Conservation (phyloP, 306 rosid genomes). For the Gastrolobium villosum region DNA sequence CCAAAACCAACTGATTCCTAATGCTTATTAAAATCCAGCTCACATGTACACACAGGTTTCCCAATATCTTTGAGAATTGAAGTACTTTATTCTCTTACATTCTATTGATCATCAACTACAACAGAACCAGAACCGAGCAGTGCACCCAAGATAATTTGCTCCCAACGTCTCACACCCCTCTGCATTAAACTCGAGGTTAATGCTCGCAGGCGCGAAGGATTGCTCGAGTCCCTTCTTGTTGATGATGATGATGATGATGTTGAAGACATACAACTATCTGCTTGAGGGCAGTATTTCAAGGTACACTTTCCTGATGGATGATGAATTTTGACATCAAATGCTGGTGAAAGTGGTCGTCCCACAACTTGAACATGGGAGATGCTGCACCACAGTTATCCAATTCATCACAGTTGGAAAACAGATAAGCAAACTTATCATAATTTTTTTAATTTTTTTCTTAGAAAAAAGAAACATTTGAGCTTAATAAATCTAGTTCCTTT, state of each 20-base stretch:
- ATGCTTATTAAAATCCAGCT: not conserved
- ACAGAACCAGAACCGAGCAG: slow-evolving; percentile 40
- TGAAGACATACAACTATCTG: not conserved
- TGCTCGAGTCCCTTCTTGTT: slow-evolving; percentile 27
- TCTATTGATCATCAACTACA: slow-evolving; percentile 26
- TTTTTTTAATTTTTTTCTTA: not conserved
- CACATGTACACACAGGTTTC: not conserved
- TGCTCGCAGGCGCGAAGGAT: slow-evolving; percentile 42
- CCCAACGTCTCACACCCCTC: slow-evolving; percentile 48
- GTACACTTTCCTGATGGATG: slow-evolving; percentile 51
- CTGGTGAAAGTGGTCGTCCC: slow-evolving; percentile 53
- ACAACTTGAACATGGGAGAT: slow-evolving; percentile 62
- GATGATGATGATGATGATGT: not conserved
- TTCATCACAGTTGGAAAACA: slow-evolving; percentile 7
- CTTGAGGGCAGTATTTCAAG: slow-evolving; percentile 48
- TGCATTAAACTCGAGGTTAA: slow-evolving; percentile 49
- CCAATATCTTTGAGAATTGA: not conserved
- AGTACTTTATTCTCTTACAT: slow-evolving; percentile 6
- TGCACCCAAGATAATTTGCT: slow-evolving; percentile 44
- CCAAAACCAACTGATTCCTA: slow-evolving; percentile 16
- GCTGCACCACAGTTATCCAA: slow-evolving; percentile 55
- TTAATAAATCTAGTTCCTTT: not conserved
- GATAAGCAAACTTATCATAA: not conserved
- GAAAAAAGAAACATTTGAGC: not conserved
- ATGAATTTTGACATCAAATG: slow-evolving; percentile 48